Conservation (phyloP, 768 basidiomycete species). For the Tylopilus felleus region DNA sequence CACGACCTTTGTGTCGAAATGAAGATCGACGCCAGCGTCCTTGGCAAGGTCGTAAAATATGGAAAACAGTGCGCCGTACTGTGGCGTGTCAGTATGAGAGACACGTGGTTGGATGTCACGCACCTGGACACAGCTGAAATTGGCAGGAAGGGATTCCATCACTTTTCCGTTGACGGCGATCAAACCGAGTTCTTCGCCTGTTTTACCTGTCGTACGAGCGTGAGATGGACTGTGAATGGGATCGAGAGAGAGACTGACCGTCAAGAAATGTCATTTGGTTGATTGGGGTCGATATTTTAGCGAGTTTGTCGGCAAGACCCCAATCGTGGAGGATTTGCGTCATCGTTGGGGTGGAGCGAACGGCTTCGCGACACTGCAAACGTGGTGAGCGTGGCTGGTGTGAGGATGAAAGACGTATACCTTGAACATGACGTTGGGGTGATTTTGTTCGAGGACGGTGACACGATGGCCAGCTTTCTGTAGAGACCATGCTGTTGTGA, state of each 20-base stretch:
- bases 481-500: constrained; percentile 53
- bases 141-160: constrained; percentile 41
- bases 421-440: constrained; percentile 38
- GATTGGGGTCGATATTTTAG: constrained; percentile 27
- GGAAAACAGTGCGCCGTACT: constrained; percentile 53
- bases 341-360: constrained; percentile 55
- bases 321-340: constrained; percentile 51
- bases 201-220: constrained; percentile 31
- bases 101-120: constrained; percentile 7
- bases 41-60: constrained; percentile 46
- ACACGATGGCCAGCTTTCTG: constrained; percentile 54
- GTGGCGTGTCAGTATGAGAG: not conserved
- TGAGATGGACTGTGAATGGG: not conserved
- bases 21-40: constrained; percentile 45
- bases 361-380: constrained; percentile 33
- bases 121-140: constrained; percentile 47
- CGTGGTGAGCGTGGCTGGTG: not conserved
- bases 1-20: constrained; percentile 39
- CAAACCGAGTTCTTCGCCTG: constrained; percentile 41
- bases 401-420: constrained; percentile 13
- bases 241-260: constrained; percentile 7
- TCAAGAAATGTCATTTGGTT: constrained; percentile 15
- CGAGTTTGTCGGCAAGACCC: constrained; percentile 46
- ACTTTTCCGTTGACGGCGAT: constrained; percentile 45
- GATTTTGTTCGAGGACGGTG: constrained; percentile 47